phyloP scores from a whole-genome alignment of 2,329 filamentous ascomycete genomes.

The Dactylonectria macrodidyma region DNA sequence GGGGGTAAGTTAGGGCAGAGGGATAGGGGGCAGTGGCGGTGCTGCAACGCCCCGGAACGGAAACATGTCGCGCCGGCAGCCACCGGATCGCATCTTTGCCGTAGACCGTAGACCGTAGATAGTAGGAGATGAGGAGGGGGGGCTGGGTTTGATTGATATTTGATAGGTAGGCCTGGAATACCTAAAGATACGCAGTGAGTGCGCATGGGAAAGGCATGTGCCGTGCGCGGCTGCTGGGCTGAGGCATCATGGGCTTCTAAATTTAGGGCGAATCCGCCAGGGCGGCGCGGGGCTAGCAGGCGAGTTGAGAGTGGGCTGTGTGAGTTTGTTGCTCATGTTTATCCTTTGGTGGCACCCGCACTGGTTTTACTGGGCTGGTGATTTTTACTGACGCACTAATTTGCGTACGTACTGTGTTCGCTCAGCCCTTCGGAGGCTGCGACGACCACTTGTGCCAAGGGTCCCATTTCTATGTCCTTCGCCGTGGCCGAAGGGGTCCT shows the following conservation, averaged over 20 bases:
- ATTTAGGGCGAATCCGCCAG: conserved; percentile 41
- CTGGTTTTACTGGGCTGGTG: background rate
- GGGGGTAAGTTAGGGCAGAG: background rate
- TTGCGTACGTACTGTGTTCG: background rate
- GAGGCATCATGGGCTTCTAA: conserved; percentile 44
- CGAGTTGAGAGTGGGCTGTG: conserved; percentile 33
- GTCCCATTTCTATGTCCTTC: conserved; percentile 14
- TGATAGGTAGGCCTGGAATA: too few relatives aligned
- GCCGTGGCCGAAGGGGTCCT: conserved; percentile 23
- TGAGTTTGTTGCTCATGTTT: conserved; percentile 26
- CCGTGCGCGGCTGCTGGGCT: conserved; percentile 35
- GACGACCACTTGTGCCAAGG: conserved; percentile 14
- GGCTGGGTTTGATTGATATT: background rate
- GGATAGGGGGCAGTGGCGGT: conserved; percentile 22
- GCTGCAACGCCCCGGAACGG: conserved; percentile 24
- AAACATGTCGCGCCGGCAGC: conserved; percentile 27
- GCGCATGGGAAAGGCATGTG: background rate
- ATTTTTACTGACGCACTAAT: too few relatives aligned
- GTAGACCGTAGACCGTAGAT: too few relatives aligned
- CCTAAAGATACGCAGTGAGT: too few relatives aligned
- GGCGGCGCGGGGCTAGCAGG: conserved; percentile 29
- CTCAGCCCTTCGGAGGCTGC: conserved; percentile 27
- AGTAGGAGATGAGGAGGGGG: background rate
- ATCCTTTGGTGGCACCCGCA: conserved; percentile 3
- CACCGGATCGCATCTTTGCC: background rate